Conservation (phyloP, 768 basidiomycete genomes). For the Leccinum subgranulosum region DNA sequence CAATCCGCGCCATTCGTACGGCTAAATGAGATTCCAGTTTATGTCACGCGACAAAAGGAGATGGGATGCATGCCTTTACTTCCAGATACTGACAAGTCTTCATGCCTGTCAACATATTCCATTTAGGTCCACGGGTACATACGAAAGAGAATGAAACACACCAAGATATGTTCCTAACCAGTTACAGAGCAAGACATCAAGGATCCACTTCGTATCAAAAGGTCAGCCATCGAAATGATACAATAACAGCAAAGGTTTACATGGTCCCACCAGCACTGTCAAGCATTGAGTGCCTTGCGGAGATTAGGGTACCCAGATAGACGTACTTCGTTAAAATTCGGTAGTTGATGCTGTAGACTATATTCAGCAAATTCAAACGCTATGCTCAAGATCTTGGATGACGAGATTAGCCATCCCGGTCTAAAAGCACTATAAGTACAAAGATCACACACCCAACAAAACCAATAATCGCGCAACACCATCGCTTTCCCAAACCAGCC, state of each 20-base stretch:
- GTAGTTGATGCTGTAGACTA: slow-evolving; percentile 81
- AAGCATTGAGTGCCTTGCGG: slow-evolving; percentile 15
- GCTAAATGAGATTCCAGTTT: slow-evolving; percentile 40
- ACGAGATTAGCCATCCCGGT: slow-evolving; percentile 8
- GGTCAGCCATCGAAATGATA: slow-evolving; percentile 8
- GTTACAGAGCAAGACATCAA: slow-evolving; percentile 85
- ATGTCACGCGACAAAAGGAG: background rate
- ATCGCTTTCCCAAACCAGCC: slow-evolving; percentile 93
- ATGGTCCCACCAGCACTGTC: slow-evolving; percentile 91
- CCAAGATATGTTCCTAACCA: slow-evolving; percentile 86
- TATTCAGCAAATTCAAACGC: slow-evolving; percentile 90
- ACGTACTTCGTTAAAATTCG: slow-evolving; percentile 83
- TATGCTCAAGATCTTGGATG: slow-evolving; percentile 70
- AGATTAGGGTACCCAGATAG: slow-evolving; percentile 13
- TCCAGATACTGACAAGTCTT: slow-evolving; percentile 84
- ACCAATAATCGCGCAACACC: slow-evolving; percentile 90
- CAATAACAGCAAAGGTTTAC: slow-evolving; percentile 40
- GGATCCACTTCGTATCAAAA: slow-evolving; percentile 60
- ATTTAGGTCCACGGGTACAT: slow-evolving; percentile 13
- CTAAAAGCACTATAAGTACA: background rate
- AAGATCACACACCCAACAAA: slow-evolving; percentile 70
- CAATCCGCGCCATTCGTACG: slow-evolving; percentile 83
- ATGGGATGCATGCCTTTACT: slow-evolving; percentile 55
- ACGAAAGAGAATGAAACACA: slow-evolving; percentile 28
- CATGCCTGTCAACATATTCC: slow-evolving; percentile 54